These are phyloP conservation scores for Wickerhamomyces bovis DNA, from an alignment of 805 yeast species.

Conservation along the genomic window DNA sequence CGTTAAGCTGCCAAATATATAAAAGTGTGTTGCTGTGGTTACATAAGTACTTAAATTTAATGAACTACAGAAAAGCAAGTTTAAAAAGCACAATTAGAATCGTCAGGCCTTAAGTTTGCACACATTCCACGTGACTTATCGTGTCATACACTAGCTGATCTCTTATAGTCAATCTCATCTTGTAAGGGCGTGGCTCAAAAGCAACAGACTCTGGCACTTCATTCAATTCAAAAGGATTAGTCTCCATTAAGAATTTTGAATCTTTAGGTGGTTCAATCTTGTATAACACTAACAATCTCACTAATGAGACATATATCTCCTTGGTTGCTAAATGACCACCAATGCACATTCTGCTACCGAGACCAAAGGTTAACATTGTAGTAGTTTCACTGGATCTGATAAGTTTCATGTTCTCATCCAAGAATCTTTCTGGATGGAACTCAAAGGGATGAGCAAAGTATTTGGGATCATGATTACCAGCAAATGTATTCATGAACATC, in stretches of 20 bases:
- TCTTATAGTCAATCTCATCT: conserved; percentile 28
- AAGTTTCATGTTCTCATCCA: conserved; percentile 26
- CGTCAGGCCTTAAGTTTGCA: background rate
- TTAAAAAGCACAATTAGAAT: too few relatives aligned
- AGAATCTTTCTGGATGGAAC: conserved; percentile 51
- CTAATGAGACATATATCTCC: conserved; percentile 54
- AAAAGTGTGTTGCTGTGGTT: background rate
- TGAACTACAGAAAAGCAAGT: too few relatives aligned
- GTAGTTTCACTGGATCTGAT: conserved; percentile 6
- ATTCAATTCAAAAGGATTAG: conserved; percentile 47
- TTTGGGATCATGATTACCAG: conserved; percentile 58
- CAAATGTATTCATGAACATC: conserved; percentile 60
- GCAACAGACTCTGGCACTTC: conserved; percentile 52
- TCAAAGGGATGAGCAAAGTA: conserved; percentile 37
- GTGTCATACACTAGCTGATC: conserved; percentile 16
- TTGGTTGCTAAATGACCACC: conserved; percentile 60
- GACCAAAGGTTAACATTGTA: conserved; percentile 54
- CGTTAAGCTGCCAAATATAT: background rate
- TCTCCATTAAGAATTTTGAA: conserved; percentile 29
- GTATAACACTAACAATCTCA: conserved; percentile 48
- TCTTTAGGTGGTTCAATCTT: conserved; percentile 39
- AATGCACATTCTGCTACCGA: conserved; percentile 68
- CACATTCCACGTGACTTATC: background rate
- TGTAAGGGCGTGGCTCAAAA: conserved; percentile 48
- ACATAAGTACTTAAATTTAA: background rate